Base-by-base conservation (phyloP, 768 basidiomycete species). In the Boletellus sp. region DNA sequence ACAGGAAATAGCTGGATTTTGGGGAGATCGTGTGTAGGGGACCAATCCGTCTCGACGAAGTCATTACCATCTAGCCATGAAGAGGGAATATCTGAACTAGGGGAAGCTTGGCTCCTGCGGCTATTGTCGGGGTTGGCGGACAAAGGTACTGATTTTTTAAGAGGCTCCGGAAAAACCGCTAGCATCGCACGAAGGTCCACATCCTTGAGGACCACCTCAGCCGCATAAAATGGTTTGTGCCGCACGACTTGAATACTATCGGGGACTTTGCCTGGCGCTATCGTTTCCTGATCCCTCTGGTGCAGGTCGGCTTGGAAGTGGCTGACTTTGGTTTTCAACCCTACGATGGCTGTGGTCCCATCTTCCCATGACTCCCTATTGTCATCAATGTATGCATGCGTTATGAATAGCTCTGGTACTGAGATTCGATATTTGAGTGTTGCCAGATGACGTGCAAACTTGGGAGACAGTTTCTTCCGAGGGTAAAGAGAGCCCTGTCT, bases 381-480 rank as follows among this genome's bases (percentile, higher is more conserved):
- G 48, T 92, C 84, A 60, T 94, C 89, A 11, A 86, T 78, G 66
- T 96, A 96, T 15, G 82, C 83, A 64, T 97, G 94, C 50, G 88
- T 84, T 55, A 97, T 78, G 66, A 83, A 91, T 8, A 98, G 66
- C 28, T 82, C 78, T n/a, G 83, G 78, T 10, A 96, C 72, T 16
- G 80, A 75, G 51, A 94, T 79, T 28, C 87, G 82, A 66, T 96
- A 96, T 68, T 96, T 96, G 66, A 98, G 72, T 3, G 94, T 96
- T 12, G 89, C 93, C 20, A 94, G 71, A 65, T 93, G 90, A 33
- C 85, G 80, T 33, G 90, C 84, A 60, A 97, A 84, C 70, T 96
- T 96, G 12, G 89, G 90, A 0, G 91, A 87, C 12, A 84, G 75
- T 1, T 77, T 77, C 23, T 84, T 81, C 37, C 75, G 73, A 2